Evolutionary conservation across 306 rosid genomes (phyloP), one percentile per base, ranked within the genome.

Genomic region (Psophocarpus tetragonolobus): DNA sequence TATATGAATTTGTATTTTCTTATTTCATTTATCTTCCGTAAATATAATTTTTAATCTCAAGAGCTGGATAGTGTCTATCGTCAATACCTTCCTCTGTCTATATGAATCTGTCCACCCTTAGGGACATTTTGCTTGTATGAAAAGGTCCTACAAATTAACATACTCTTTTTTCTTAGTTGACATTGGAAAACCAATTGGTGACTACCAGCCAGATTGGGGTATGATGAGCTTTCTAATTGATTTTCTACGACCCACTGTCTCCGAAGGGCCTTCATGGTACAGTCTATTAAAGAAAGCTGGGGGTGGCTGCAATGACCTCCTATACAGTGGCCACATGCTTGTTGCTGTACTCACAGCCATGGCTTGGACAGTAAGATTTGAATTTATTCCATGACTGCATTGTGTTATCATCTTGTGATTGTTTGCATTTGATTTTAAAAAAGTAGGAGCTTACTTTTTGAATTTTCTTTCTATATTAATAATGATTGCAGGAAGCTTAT

Each of bases 231-330:
- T 92, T 84, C 82, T 95, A 17, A 79, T 84, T 66, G 91, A 95
- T 88, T 87, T 91, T 76, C 79, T 94, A 42, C 91, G 98, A 30
- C 97, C 98, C 6, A 88, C 90, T 8, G 68, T 76, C 24, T 71
- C 87, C 0, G 97, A 92, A 72, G 97, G 95, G 83, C 58, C 97
- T 73, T 41, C 93, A 9, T 95, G 98, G 98, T 88, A 51, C 87
- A 67, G 79, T 95, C 73, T 89, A 80, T 90, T 95, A 60, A 95
- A 71, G 86, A 92, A 83, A 78, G 97, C 98, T 9, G 98, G 88
- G 71, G 98, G 98, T 5, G 98, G 98, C 74, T 94, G 98, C 89
- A 94, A 94, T 76, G 98, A 95, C 87, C 97, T 95, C 50, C 17
- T 95, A 58, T 95, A 85, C 85, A 95, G 98, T 53, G 98, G 98